phyloP scores from a whole-genome alignment of 2,329 filamentous ascomycete species.

The Gaeumannomyces tritici region DNA sequence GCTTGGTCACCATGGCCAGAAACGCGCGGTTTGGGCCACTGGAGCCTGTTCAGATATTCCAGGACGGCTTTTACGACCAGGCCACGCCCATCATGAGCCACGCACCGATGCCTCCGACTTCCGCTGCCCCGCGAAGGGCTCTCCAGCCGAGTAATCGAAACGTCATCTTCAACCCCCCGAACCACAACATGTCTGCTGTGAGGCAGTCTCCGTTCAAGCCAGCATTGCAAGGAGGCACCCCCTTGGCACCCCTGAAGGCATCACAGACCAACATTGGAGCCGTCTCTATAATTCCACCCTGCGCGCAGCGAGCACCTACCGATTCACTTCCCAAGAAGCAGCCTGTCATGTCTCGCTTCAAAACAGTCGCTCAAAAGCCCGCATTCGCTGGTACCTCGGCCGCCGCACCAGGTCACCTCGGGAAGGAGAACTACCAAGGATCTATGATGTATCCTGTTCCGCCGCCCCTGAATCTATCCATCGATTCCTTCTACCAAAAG shows the following conservation, averaged over 20 bases:
- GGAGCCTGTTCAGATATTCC: constrained; percentile 41
- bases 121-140: constrained; percentile 28
- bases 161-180: constrained; percentile 56
- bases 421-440: constrained; percentile 46
- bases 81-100: constrained; percentile 41
- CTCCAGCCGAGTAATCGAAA: constrained; percentile 46
- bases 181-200: constrained; percentile 30
- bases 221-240: constrained; percentile 37
- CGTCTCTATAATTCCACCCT: constrained; percentile 57
- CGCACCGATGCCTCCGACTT: constrained; percentile 27
- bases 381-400: constrained; percentile 27
- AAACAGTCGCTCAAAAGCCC: constrained; percentile 45
- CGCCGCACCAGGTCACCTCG: constrained; percentile 21
- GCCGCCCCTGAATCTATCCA: constrained; percentile 34
- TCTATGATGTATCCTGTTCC: constrained; percentile 40
- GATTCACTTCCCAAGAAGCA: constrained; percentile 62
- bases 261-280: constrained; percentile 54
- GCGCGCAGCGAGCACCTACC: constrained; percentile 41
- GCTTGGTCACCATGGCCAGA: constrained; percentile 42
- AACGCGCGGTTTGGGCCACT: constrained; percentile 35
- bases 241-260: constrained; percentile 47
- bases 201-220: constrained; percentile 63
- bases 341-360: constrained; percentile 48
- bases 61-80: constrained; percentile 39
- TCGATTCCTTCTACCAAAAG: constrained; percentile 45